Evolutionary conservation across 345 rosid genomes (phyloP).

Genomic region (Diplotaxis tenuifolia): DNA sequence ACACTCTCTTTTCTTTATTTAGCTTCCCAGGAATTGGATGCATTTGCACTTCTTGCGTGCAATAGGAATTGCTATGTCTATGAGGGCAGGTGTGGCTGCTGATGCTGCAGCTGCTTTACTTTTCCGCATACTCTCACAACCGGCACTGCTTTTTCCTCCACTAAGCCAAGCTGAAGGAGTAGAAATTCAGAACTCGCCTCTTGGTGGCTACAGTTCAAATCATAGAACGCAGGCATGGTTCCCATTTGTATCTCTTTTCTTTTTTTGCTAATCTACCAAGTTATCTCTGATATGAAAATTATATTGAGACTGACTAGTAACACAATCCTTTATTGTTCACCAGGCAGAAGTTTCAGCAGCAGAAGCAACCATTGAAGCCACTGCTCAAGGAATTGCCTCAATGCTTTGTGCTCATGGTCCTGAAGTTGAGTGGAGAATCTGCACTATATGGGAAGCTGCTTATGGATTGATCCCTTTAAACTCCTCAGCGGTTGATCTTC

Average conservation of each 20-base stretch:
- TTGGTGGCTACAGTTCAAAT: conserved; percentile 70
- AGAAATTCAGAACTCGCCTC: conserved; percentile 67
- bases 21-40: conserved; percentile 99
- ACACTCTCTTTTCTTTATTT: conserved; percentile 36
- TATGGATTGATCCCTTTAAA: conserved; percentile 92
- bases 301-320: conserved; percentile 22
- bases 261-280: not conserved
- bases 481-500: conserved; percentile 97
- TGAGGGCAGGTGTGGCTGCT: conserved; percentile 97
- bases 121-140: conserved; percentile 89
- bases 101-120: conserved; percentile 99
- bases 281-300: conserved; percentile 12
- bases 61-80: conserved; percentile 96
- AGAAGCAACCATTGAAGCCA: conserved; percentile 97
- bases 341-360: conserved; percentile 97
- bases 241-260: not conserved
- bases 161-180: conserved; percentile 88
- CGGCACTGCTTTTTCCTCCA: conserved; percentile 96
- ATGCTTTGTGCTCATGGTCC: conserved; percentile 99
- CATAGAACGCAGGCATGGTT: conserved; percentile 76
- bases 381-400: conserved; percentile 99
- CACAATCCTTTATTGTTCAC: conserved; percentile 26
- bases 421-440: conserved; percentile 98
- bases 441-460: conserved; percentile 99
- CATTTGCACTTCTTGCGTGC: conserved; percentile 99